Evolutionary conservation across 305 asterid species (phyloP), one percentile per base, ranked within the genome.

Genomic region (Fraxinus floribunda): DNA sequence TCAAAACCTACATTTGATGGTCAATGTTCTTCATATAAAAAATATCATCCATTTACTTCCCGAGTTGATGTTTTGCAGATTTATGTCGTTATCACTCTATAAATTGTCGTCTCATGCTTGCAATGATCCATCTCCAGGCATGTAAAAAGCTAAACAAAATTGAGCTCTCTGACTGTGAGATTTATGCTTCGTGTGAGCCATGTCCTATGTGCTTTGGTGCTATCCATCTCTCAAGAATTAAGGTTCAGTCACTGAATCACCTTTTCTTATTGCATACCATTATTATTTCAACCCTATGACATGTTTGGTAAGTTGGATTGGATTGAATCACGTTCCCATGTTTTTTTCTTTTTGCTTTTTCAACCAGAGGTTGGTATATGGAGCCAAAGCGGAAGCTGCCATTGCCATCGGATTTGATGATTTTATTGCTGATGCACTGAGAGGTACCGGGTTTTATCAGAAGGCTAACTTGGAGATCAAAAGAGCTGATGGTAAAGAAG

Each of bases 171-270:
- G 97, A 97, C 81, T 97, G 98, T 66, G 99, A 94, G 93, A 94
- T 96, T 9, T 96, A 93, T 80, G 98, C 98, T 60, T 96, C 99
- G 13, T 96, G 97, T 79, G 98, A 97, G 88, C 99, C 99, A n/a
- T 94, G 99, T 80, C 98, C 98, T 5, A 97, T 97, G 99, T 97
- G 99, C 91, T 93, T 94, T 78, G 98, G 98, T 24, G 98, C 99
- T 46, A 95, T 97, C 89, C 98, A 94, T 87, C 97, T 94, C 78
- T 97, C 98, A 22, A 89, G 97, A 90, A 79, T 94, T 83, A 96
- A 93, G 98, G 98, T 93, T 66, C 20, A 46, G 34, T 76, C 39
- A 22, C 38, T 49, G 52, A 32, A 11, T 78, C 71, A 15, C 44
- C 22, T 35, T 82, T 52, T 11, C 75, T 13, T 30, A 13, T 30